phyloP scores from a whole-genome alignment of 495 filamentous ascomycete species.

The Neurospora intermedia region DNA sequence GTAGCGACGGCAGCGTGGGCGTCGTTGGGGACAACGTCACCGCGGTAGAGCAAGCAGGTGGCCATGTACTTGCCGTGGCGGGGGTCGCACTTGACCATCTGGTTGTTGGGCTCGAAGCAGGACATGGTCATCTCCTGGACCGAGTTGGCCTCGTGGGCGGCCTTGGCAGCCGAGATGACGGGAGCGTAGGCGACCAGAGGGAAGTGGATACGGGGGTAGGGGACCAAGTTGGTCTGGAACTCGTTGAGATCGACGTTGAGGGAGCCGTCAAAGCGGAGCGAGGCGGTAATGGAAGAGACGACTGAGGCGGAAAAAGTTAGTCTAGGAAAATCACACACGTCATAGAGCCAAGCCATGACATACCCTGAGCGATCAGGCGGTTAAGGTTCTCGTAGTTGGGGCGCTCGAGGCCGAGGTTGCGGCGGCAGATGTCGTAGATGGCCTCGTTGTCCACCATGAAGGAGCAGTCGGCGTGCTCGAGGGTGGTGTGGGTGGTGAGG shows the following conservation, averaged over 20 bases:
- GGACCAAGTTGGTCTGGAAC: slow-evolving; percentile 99
- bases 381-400: slow-evolving; percentile 98
- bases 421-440: slow-evolving; percentile 98
- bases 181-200: slow-evolving; percentile 93
- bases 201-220: slow-evolving; percentile 99
- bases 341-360: slow-evolving; percentile 3
- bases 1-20: slow-evolving; percentile 81
- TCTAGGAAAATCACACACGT: not conserved
- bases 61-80: slow-evolving; percentile 99
- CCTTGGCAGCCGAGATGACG: slow-evolving; percentile 86
- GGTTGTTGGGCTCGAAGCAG: slow-evolving; percentile 71
- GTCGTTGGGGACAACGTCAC: slow-evolving; percentile 95
- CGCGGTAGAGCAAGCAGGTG: slow-evolving; percentile 93
- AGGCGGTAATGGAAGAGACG: slow-evolving; percentile 96
- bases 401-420: slow-evolving; percentile 92
- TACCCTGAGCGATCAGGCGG: slow-evolving; percentile 93
- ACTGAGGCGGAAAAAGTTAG: slow-evolving; percentile 37
- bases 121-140: slow-evolving; percentile 82
- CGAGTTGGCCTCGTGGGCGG: slow-evolving; percentile 88
- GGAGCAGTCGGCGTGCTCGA: slow-evolving; percentile 98
- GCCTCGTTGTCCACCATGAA: slow-evolving; percentile 99
- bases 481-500: slow-evolving; percentile 94
- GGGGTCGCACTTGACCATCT: slow-evolving; percentile 99
- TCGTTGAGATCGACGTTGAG: slow-evolving; percentile 99
- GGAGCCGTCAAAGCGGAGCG: slow-evolving; percentile 95